Evolutionary conservation across 2,329 filamentous ascomycete species (phyloP).

Genomic region (Neopestalotiopsis clavispora): DNA sequence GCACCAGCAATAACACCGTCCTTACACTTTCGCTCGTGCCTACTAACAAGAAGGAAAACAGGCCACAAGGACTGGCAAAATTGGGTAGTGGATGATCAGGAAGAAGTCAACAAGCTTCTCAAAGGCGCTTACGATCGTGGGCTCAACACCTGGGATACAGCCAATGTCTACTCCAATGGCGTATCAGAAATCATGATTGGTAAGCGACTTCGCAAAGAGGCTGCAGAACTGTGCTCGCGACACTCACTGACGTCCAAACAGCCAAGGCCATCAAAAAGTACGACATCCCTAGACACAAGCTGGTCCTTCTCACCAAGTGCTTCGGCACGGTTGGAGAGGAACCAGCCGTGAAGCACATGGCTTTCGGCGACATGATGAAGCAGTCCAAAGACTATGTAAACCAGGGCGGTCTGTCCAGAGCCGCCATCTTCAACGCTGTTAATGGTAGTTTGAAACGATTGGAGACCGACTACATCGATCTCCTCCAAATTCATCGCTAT

Average conservation of each 20-base stretch:
- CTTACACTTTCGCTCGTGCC: no score
- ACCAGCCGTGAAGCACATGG: background rate
- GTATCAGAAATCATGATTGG: slow-evolving; percentile 67
- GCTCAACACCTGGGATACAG: slow-evolving; percentile 21
- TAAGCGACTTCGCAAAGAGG: background rate
- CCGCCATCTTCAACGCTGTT: slow-evolving; percentile 70
- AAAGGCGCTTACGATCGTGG: slow-evolving; percentile 23
- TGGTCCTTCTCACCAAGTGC: slow-evolving; percentile 66
- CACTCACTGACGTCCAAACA: background rate
- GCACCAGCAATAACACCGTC: background rate
- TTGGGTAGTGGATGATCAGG: slow-evolving; percentile 19
- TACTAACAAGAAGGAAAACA: background rate
- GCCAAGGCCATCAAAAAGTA: slow-evolving; percentile 65
- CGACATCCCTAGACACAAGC: slow-evolving; percentile 64
- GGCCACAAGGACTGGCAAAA: slow-evolving; percentile 12
- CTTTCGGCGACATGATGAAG: background rate
- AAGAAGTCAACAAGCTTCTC: slow-evolving; percentile 19
- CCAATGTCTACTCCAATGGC: slow-evolving; percentile 68
- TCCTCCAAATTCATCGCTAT: slow-evolving; percentile 66
- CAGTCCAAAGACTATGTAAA: slow-evolving; percentile 34
- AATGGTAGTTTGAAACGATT: slow-evolving; percentile 60
- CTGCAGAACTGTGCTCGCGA: background rate
- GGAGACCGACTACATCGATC: slow-evolving; percentile 55
- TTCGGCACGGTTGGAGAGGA: slow-evolving; percentile 7
- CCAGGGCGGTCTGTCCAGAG: slow-evolving; percentile 60